Evolutionary conservation across 768 basidiomycete species (phyloP).

Genomic region (Exidia glandulosa): DNA sequence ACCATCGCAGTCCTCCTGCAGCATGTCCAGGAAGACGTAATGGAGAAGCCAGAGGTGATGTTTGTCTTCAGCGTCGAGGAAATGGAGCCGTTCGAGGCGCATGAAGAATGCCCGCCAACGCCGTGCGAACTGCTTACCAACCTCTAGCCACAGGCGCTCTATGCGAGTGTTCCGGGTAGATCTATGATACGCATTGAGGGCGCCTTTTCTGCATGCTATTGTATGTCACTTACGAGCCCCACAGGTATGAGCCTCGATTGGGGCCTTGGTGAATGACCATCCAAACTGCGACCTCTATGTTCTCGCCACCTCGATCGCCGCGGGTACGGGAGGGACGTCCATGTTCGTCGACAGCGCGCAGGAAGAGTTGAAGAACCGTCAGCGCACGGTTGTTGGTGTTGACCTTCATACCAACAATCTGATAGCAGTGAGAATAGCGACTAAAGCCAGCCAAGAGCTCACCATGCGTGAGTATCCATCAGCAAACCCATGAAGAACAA

Average conservation of each 20-base stretch:
- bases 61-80: constrained; percentile 18
- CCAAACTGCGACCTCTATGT: constrained; percentile 3
- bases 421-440: neutral
- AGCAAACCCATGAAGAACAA: constrained; percentile 9
- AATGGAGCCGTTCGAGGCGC: constrained; percentile 22
- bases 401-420: constrained; percentile 13
- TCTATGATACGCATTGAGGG: constrained; percentile 4
- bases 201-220: neutral
- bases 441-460: neutral
- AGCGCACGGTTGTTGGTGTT: constrained; percentile 16
- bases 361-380: constrained; percentile 11
- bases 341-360: neutral
- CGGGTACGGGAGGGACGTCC: constrained; percentile 1
- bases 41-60: constrained; percentile 36
- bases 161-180: constrained; percentile 33
- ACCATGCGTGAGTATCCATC: constrained; percentile 8
- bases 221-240: constrained; percentile 3
- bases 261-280: constrained; percentile 3
- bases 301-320: constrained; percentile 6
- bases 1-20: constrained; percentile 25
- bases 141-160: constrained; percentile 35
- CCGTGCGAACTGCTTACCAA: constrained; percentile 27
- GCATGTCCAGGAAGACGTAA: constrained; percentile 24
- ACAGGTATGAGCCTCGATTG: constrained; percentile 2
- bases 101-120: constrained; percentile 34